Base-by-base conservation (phyloP, 768 basidiomycete species). In the Macrolepiota fuliginosa region DNA sequence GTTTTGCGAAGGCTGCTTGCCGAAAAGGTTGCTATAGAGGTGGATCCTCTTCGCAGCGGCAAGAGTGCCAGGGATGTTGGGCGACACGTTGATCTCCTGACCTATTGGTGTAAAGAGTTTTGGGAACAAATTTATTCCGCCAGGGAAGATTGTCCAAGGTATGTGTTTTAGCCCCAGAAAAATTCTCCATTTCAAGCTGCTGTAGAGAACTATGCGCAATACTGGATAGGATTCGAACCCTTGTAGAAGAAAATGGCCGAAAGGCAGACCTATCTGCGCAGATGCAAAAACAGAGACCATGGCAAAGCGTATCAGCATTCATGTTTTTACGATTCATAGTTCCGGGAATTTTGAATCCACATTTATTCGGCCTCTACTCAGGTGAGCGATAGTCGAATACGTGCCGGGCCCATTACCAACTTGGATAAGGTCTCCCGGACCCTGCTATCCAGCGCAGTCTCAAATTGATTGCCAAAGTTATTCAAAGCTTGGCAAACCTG, bases 321-420 rank as follows among this genome's bases (percentile, higher is more conserved):
- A 86, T 90, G 70, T 96, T 95, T 74, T 81, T 96, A 46, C 84
- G 94, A 45, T 94, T 95, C 72, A 89, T 96, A 63, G 91, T 92
- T 25, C 94, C 94, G 36, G 94, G 91, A 24, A 90, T 96, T 61
- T 80, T 95, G n/a, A 85, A 92, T 70, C 94, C 94, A 1, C 90
- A 94, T 72, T 74, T 93, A 4, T 95, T 92, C 69, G 88, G 90
- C 25, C 77, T 96, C 55, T 87, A 79, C 65, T 84, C 86, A 70
- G 92, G 92, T 91, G 71, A 35, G 76, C 69, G 1, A 15, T 3
- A n/a, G 46, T 22, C 13, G 35, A 47, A n/a, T n/a, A 45, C 6
- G 27, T 49, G 37, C 27, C 7, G 36, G n/a, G n/a, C 17, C 47
- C 54, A 32, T 22, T 25, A 50, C 60, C 46, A 64, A 37, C 55